Evolutionary conservation across 2,329 filamentous ascomycete genomes (phyloP).

Genomic region (Cercospora janseana): DNA sequence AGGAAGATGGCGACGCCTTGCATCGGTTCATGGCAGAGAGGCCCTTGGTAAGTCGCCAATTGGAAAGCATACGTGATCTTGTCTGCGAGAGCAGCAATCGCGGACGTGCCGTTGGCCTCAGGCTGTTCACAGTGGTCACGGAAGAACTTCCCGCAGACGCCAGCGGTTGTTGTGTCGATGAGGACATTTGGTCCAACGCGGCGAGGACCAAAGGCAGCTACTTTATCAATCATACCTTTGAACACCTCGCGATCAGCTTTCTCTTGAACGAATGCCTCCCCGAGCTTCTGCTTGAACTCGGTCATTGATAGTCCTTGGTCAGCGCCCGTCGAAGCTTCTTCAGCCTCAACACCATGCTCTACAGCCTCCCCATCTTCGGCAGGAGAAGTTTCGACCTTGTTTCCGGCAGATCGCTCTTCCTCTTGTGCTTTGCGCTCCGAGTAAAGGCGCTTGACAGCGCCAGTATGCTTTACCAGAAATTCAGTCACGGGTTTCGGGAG

Average conservation of each 20-base stretch:
- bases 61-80: slow-evolving; percentile 95
- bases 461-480: slow-evolving; percentile 74
- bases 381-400: slow-evolving; percentile 19
- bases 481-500: slow-evolving; percentile 76
- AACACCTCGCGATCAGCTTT: slow-evolving; percentile 75
- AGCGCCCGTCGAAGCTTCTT: slow-evolving; percentile 51
- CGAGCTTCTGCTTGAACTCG: slow-evolving; percentile 75
- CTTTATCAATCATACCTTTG: slow-evolving; percentile 72
- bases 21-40: slow-evolving; percentile 87
- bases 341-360: slow-evolving; percentile 47
- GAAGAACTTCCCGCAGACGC: slow-evolving; percentile 67
- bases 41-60: slow-evolving; percentile 81
- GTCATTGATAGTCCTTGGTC: slow-evolving; percentile 64
- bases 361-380: slow-evolving; percentile 38
- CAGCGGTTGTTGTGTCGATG: slow-evolving; percentile 73
- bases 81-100: slow-evolving; percentile 62
- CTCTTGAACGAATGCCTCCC: slow-evolving; percentile 64
- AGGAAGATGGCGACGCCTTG: slow-evolving; percentile 90
- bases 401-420: slow-evolving; percentile 42
- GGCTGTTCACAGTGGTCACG: slow-evolving; percentile 30
- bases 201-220: slow-evolving; percentile 85
- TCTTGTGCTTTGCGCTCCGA: slow-evolving; percentile 62
- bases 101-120: slow-evolving; percentile 23
- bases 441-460: slow-evolving; percentile 76
- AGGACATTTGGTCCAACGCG: slow-evolving; percentile 84